Base-by-base conservation (phyloP, 73 alveolate species). In the Paramecium bursaria region DNA sequence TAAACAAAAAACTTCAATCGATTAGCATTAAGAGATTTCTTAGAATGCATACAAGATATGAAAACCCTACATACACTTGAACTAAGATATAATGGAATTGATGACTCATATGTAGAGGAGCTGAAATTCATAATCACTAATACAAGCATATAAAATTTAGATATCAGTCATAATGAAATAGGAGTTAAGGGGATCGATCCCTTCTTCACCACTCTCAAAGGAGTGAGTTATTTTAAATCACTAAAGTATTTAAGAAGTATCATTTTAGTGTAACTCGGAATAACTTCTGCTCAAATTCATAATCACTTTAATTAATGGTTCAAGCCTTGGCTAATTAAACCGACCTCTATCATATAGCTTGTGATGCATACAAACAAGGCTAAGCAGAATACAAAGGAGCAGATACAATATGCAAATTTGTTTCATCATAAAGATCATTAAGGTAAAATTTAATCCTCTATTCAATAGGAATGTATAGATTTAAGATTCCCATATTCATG, bases 71-170 rank as follows among this genome's bases (percentile, higher is more conserved):
- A 67, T 42, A 67, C 82, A 35, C 44, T 67, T 15, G 44, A 35
- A 67, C 44, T 67, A 67, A 35, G n/a, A 67, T 39, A 67, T 39
- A 67, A 67, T 67, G 82, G 82, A 10, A 67, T 67, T 7, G 82
- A 67, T 67, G 82, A 67, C 44, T 67, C 82, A 14, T 67, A 67
- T 39, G 6, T 15, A 19, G 82, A 67, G 7, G 82, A 67, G 44
- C 33, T 67, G 10, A 67, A 67, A 67, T 67, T 33, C 13, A 67
- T 67, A 10, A 29, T 67, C 27, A 30, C 82, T 0, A 7, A 67
- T 35, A 67, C 82, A 21, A 53, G 44, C 21, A 17, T 67, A 4
- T 17, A 42, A 15, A 67, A 25, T 67, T 67, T 67, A 47, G 82
- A 67, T 67, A 21, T 67, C 17, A 67, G 82, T 42, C 30, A 42